Evolutionary conservation across 2,329 filamentous ascomycete genomes (phyloP), one percentile per base, ranked within the genome.

Genomic region (Bipolaris sorokiniana): DNA sequence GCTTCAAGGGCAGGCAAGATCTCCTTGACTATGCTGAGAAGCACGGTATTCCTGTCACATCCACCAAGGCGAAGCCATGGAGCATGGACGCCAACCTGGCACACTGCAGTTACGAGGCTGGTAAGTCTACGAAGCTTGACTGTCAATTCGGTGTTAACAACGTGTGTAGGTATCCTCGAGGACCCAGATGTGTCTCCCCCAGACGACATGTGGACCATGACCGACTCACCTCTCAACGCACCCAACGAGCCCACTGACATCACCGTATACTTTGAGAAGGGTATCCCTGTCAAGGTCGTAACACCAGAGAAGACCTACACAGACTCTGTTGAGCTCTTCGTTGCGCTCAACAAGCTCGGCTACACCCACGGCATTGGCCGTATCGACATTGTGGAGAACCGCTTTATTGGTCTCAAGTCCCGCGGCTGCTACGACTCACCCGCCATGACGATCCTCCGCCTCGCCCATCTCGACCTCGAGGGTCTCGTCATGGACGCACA

Each of bases 311-410:
- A 89, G 80, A 82, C 80, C 36, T 82, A 86, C 66, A 91, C 89
- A 54, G 88, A 89, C 71, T 81, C 86, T 5, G 83, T 91, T 54
- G 87, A 90, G 72, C 81, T 94, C 55, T 94, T 94, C 82, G 81
- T 86, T 59, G 83, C 85, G 54, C 82, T 86, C 67, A 93, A 93
- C 79, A 81, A 85, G 57, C 88, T 94, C 63, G 91, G 86, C 63
- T 84, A 86, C 75, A 83, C 81, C 63, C 82, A 92, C 79, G 91
- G 91, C 74, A 85, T 94, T 65, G 91, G 90, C 69, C 83, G 91
- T 70, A 88, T 94, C 65, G 90, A 94, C 77, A 94, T 94, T 72
- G 90, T 93, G 59, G 90, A 92, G 76, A 90, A 90, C 81, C 85
- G 90, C 51, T 91, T 89, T 81, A 89, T 91, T 72, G 90, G 90